Conservation (phyloP, 257 asterid species). For the Solanum ahanhuiri region DNA sequence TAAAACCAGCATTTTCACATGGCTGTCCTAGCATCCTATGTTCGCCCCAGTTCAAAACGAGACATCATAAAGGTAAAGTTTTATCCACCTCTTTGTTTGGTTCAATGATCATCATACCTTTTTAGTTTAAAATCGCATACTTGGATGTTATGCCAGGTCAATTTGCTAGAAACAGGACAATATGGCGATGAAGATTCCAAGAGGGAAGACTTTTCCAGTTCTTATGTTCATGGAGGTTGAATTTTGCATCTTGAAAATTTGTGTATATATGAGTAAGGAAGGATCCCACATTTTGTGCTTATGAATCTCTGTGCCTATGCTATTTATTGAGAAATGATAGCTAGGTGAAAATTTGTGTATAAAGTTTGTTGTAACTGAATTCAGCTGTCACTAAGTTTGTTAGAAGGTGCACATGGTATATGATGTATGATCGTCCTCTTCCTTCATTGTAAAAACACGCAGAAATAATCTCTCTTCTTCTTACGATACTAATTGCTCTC, state of each 20-base stretch:
- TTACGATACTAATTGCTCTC: too few species aligned
- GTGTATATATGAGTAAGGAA: neutral
- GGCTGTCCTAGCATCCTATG: slow-evolving; percentile 55
- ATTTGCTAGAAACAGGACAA: slow-evolving; percentile 45
- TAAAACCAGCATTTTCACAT: slow-evolving; percentile 57
- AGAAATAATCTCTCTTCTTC: too few species aligned
- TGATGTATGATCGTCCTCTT: too few species aligned
- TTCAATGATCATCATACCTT: neutral
- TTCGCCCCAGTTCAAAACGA: slow-evolving; percentile 32
- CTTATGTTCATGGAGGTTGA: neutral
- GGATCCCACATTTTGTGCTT: neutral
- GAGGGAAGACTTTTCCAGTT: neutral
- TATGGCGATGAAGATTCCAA: slow-evolving; percentile 13
- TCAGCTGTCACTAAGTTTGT: too few species aligned
- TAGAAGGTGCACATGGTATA: too few species aligned
- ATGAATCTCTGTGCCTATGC: neutral
- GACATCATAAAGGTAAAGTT: slow-evolving; percentile 52
- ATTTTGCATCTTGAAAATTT: neutral
- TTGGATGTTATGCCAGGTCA: slow-evolving; percentile 29
- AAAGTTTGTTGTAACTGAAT: too few species aligned
- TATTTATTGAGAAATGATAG: too few species aligned
- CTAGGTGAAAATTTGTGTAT: neutral
- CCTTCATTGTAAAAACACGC: too few species aligned
- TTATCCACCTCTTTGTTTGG: neutral
- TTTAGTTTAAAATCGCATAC: neutral